Evolutionary conservation across 2,329 filamentous ascomycete species (phyloP), one percentile per base, ranked within the genome.

Genomic region (Zopfia rhizophila): DNA sequence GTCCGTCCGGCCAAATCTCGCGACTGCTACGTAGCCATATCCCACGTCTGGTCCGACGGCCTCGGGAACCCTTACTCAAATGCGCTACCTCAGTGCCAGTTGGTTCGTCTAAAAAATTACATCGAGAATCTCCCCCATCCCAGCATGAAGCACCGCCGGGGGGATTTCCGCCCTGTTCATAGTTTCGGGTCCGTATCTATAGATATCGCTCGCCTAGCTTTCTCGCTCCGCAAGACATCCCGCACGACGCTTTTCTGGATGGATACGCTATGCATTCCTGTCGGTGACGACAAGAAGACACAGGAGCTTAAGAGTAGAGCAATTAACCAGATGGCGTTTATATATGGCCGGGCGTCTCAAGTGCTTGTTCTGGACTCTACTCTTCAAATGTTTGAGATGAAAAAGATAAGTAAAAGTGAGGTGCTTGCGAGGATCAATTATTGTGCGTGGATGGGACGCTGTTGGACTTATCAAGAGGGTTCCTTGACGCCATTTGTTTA

Each of bases 191-290:
- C 45, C 3, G 7, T 48, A 3, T 38, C 24, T 14, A 11, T 48
- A 18, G 45, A 48, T 39, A 29, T 41, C 25, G 27, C 24, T 11
- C 24, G 38, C 10, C 24, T 30, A 11, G 25, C n/a, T 21, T 27
- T 39, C 4, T n/a, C 14, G 7, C 8, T 17, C 7, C 14, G 10
- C 14, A 21, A 16, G 11, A n/a, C 19, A 11, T 10, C 19, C 7
- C 13, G 27, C 7, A 17, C 33, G 1, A 32, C 22, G 12, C 41
- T 45, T 12, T 49, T 58, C 37, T 58, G 55, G 55, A 39, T 58
- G 31, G 55, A 58, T 35, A 53, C 53, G n/a, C 51, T 58, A n/a
- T 58, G 55, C 25, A 50, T 58, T n/a, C 55, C 55, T 4, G 38
- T 54, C 25, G 38, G n/a, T n/a, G 29, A 5, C 8, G 36, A 28